Evolutionary conservation across 192 early-diverging fungal genomes (phyloP).

Genomic region (Dimargaris verticillata): DNA sequence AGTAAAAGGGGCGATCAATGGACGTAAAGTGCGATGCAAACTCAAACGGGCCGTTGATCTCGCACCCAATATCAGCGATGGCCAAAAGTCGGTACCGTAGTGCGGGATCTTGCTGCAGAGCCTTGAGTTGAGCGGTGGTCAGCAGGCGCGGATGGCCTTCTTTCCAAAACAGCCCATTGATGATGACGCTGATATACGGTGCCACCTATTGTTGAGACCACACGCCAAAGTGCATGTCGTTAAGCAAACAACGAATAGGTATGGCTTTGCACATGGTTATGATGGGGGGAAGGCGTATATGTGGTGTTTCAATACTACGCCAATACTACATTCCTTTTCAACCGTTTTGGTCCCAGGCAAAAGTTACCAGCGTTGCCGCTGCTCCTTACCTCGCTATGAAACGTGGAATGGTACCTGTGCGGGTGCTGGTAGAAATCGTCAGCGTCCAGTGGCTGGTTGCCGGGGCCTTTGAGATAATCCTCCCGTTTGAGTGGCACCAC

Average conservation of each 20-base stretch:
- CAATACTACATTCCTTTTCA: no score
- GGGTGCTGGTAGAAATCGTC: slow-evolving; percentile 67
- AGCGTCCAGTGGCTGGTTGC: slow-evolving; percentile 36
- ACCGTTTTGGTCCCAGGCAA: no score
- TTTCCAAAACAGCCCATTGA: slow-evolving; percentile 95
- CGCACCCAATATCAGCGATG: slow-evolving; percentile 86
- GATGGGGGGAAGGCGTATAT: no score
- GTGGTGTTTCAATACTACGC: no score
- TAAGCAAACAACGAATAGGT: no score
- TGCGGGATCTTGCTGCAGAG: slow-evolving; percentile 45
- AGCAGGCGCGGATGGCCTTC: slow-evolving; percentile 67
- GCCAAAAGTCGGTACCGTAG: slow-evolving; percentile 58
- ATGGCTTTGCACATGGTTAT: no score
- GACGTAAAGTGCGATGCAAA: slow-evolving; percentile 80
- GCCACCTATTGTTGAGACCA: no score
- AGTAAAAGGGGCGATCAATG: slow-evolving; percentile 83
- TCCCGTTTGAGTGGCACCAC: slow-evolving; percentile 54
- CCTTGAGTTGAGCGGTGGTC: slow-evolving; percentile 62
- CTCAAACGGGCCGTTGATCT: slow-evolving; percentile 86
- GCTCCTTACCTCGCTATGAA: slow-evolving; percentile 49
- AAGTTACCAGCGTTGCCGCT: no score
- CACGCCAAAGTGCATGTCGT: no score
- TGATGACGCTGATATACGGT: slow-evolving; percentile 72
- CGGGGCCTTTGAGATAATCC: slow-evolving; percentile 72
- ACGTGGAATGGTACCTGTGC: slow-evolving; percentile 55